phyloP scores from a whole-genome alignment of 2,329 filamentous ascomycete species.

The Madurella mycetomatis region DNA sequence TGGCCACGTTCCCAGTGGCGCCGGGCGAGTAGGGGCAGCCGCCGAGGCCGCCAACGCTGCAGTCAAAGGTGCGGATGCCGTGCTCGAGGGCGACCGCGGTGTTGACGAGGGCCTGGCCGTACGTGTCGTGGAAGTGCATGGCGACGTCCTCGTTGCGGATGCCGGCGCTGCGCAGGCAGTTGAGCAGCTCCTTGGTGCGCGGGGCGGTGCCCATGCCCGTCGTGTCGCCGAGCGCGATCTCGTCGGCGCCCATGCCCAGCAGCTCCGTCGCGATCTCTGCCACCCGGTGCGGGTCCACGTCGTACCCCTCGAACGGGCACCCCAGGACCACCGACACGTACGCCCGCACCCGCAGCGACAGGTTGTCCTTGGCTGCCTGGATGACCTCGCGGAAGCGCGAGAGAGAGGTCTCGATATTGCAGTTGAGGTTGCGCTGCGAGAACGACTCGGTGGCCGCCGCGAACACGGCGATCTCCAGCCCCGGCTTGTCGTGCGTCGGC shows the following conservation, averaged over 20 bases:
- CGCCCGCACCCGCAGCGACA: conserved; percentile 64
- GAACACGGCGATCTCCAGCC: conserved; percentile 72
- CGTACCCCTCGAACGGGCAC: conserved; percentile 69
- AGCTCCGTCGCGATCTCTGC: conserved; percentile 64
- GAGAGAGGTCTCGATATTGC: conserved; percentile 69
- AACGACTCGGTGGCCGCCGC: conserved; percentile 78
- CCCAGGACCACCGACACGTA: conserved; percentile 78
- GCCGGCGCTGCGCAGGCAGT: conserved; percentile 60
- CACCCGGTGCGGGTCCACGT: conserved; percentile 59
- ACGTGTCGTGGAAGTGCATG: conserved; percentile 87
- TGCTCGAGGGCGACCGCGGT: conserved; percentile 71
- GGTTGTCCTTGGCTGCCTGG: conserved; percentile 57
- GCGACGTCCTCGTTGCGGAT: conserved; percentile 67
- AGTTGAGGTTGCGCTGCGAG: conserved; percentile 77
- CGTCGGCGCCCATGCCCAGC: conserved; percentile 82
- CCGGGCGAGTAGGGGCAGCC: conserved; percentile 84
- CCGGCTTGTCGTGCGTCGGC: conserved; percentile 35
- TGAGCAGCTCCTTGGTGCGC: conserved; percentile 59
- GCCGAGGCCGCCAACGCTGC: conserved; percentile 73
- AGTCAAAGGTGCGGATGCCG: conserved; percentile 75
- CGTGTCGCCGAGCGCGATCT: conserved; percentile 86
- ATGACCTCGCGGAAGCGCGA: conserved; percentile 68
- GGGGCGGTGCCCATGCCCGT: conserved; percentile 86
- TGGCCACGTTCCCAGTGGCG: conserved; percentile 80
- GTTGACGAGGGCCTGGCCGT: conserved; percentile 80